Conservation (phyloP, 495 filamentous ascomycete genomes). For the Lasiosphaeria miniovina region DNA sequence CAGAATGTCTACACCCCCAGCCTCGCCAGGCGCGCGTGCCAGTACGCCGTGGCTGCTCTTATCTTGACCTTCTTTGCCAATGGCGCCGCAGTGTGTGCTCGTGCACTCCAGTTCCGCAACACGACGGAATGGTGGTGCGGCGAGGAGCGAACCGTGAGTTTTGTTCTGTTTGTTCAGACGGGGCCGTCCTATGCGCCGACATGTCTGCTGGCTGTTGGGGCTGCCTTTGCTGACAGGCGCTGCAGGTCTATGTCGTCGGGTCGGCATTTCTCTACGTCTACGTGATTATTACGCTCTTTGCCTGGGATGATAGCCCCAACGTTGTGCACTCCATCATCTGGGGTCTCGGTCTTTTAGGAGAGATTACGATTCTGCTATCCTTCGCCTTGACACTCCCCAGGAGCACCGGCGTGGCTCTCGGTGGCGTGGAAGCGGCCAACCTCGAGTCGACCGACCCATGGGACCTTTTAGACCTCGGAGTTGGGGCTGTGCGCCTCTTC, state of each 20-base stretch:
- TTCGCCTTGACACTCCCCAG: slow-evolving; percentile 60
- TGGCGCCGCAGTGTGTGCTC: slow-evolving; percentile 68
- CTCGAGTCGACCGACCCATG: slow-evolving; percentile 36
- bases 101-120: slow-evolving; percentile 65
- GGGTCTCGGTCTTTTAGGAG: slow-evolving; percentile 63
- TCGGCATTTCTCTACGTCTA: slow-evolving; percentile 59
- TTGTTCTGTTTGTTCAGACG: neutral
- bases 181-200: neutral
- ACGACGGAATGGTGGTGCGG: slow-evolving; percentile 76
- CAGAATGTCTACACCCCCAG: slow-evolving; percentile 51
- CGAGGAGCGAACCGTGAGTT: slow-evolving; percentile 74
- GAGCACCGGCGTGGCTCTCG: slow-evolving; percentile 47
- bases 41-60: slow-evolving; percentile 64
- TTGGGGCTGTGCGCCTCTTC: slow-evolving; percentile 43
- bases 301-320: slow-evolving; percentile 71
- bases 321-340: slow-evolving; percentile 71
- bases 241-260: slow-evolving; percentile 75
- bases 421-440: slow-evolving; percentile 17
- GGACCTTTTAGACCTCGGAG: slow-evolving; percentile 50
- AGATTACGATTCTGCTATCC: slow-evolving; percentile 63
- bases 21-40: slow-evolving; percentile 68
- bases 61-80: slow-evolving; percentile 73
- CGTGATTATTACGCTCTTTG: slow-evolving; percentile 73
- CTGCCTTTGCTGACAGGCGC: slow-evolving; percentile 14
- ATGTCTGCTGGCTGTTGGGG: neutral